Evolutionary conservation across 371 early-diverging fungal genomes (phyloP).

Genomic region (Lichtheimia corymbifera): DNA sequence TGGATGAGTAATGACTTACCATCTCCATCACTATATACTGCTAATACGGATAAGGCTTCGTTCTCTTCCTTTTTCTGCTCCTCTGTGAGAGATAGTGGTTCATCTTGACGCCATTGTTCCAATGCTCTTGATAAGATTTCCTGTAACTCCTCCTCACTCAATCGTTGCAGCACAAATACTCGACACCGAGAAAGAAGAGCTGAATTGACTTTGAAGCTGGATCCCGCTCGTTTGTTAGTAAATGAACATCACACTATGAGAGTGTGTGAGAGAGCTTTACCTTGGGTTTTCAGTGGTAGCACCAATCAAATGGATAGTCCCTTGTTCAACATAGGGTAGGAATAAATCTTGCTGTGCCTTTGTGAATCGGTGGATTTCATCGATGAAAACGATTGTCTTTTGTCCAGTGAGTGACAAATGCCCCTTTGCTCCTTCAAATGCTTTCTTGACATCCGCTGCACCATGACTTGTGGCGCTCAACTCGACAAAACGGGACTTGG

Average conservation of each 20-base stretch:
- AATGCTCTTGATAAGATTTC: slow-evolving; percentile 62
- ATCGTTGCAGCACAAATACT: slow-evolving; percentile 73
- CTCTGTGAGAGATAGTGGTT: background rate
- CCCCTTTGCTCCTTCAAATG: slow-evolving; percentile 73
- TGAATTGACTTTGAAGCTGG: slow-evolving; percentile 74
- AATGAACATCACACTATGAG: background rate
- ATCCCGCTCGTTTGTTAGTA: background rate
- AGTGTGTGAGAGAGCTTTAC: slow-evolving; percentile 10
- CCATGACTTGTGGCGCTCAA: slow-evolving; percentile 74
- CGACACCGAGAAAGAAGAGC: slow-evolving; percentile 83
- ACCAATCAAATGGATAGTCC: slow-evolving; percentile 76
- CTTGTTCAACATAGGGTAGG: slow-evolving; percentile 79
- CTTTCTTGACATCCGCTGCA: slow-evolving; percentile 66
- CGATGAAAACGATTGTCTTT: slow-evolving; percentile 79
- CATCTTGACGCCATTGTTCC: slow-evolving; percentile 42
- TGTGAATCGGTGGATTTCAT: slow-evolving; percentile 90
- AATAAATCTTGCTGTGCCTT: slow-evolving; percentile 90
- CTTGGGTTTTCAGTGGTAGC: slow-evolving; percentile 93
- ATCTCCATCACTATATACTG: slow-evolving; percentile 70
- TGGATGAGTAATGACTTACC: slow-evolving; percentile 33
- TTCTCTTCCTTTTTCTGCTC: slow-evolving; percentile 28
- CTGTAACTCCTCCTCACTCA: slow-evolving; percentile 57
- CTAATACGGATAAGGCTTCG: slow-evolving; percentile 44
- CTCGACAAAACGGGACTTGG: slow-evolving; percentile 68
- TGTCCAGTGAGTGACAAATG: slow-evolving; percentile 55